Conservation (phyloP, 208 protist genomes). For the Acanthamoeba polyphaga region DNA sequence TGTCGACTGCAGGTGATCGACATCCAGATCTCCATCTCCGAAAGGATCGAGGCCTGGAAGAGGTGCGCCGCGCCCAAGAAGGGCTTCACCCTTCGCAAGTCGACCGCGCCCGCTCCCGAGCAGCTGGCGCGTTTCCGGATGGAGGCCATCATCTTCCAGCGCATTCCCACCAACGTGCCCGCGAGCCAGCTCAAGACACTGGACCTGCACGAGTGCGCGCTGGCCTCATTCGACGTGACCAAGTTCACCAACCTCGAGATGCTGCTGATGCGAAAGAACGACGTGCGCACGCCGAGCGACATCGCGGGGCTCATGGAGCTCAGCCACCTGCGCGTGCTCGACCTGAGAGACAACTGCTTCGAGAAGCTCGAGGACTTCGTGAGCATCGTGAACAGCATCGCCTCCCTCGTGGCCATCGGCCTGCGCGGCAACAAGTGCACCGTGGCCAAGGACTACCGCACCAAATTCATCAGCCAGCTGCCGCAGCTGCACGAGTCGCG, state of each 20-base stretch:
- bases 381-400: conserved; percentile 11
- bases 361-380: conserved; percentile 61
- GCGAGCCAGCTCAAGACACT: conserved; percentile 14
- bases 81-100: conserved; percentile 39
- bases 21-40: conserved; percentile 68
- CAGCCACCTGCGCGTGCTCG: conserved; percentile 20
- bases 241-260: conserved; percentile 19
- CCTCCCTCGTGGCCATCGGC: conserved; percentile 20
- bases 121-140: neutral
- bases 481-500: conserved; percentile 58
- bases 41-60: conserved; percentile 50
- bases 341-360: conserved; percentile 61
- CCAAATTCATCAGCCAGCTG: conserved; percentile 20
- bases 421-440: conserved; percentile 59
- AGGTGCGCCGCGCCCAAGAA: neutral
- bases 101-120: neutral
- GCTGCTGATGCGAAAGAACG: conserved; percentile 55
- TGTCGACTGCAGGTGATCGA: conserved; percentile 69
- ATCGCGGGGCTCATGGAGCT: conserved; percentile 14
- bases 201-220: conserved; percentile 51
- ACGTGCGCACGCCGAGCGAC: conserved; percentile 1
- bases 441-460: conserved; percentile 41
- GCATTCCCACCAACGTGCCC: conserved; percentile 42
- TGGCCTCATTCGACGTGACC: conserved; percentile 67
- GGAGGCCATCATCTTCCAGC: conserved; percentile 61